Conservation (phyloP, 2,329 filamentous ascomycete species). For the Colletotrichum horii region DNA sequence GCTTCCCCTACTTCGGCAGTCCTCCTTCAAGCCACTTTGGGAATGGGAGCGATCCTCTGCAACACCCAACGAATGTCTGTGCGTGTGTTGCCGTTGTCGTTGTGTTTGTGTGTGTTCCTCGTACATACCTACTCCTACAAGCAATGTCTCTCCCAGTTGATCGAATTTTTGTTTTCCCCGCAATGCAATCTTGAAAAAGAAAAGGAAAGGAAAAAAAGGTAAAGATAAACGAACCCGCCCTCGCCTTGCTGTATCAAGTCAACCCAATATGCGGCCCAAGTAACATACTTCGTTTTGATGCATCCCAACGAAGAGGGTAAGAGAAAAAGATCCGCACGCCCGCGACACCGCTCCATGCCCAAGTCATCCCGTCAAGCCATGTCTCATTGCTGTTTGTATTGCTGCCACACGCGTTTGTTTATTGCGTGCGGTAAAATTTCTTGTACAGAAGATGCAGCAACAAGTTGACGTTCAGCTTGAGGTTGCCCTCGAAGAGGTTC, state of each 20-base stretch:
- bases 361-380: slow-evolving; percentile 13
- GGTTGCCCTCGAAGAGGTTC: slow-evolving; percentile 84
- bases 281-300: slow-evolving; percentile 12
- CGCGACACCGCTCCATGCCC: slow-evolving; percentile 2
- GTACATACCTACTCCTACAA: slow-evolving; percentile 10
- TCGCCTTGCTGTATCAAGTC: slow-evolving; percentile 12
- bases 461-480: slow-evolving; percentile 94
- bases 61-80: not conserved
- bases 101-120: not conserved
- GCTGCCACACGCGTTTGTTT: slow-evolving; percentile 25
- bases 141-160: not conserved
- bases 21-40: not conserved
- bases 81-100: not conserved
- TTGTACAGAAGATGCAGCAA: slow-evolving; percentile 97
- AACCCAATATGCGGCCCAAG: slow-evolving; percentile 13
- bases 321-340: slow-evolving; percentile 9
- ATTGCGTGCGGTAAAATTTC: slow-evolving; percentile 90
- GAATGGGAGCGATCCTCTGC: not conserved
- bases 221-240: not conserved
- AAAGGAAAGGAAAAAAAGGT: not conserved
- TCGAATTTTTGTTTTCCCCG: slow-evolving; percentile 8
- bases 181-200: slow-evolving; percentile 6
- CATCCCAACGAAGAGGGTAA: not conserved
- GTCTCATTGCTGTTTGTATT: slow-evolving; percentile 1
- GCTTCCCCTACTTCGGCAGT: not conserved